A percentile compares a stretch with the other conserved stretches of the same genome.
These are phyloP conservation scores for Penicillium salamii DNA, from an alignment of 495 filamentous ascomycete species.

Conservation along the genomic window DNA sequence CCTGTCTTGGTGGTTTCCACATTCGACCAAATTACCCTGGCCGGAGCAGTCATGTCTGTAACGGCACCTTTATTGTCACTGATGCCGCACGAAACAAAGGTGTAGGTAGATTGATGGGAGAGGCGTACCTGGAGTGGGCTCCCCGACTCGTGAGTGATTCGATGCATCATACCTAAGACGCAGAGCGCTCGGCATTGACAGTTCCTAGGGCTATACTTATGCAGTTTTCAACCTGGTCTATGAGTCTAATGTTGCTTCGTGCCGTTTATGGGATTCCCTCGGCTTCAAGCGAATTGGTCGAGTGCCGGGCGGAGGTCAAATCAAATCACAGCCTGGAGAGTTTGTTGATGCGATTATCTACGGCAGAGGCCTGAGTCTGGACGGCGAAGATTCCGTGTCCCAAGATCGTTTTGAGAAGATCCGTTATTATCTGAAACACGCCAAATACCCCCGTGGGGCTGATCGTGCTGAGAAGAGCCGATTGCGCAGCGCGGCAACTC, in stretches of 20 bases:
- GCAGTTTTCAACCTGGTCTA: slow-evolving; percentile 98
- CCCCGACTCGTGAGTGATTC: slow-evolving; percentile 66
- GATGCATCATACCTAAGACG: no score
- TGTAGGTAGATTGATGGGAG: slow-evolving; percentile 90
- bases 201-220: slow-evolving; percentile 77
- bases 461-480: slow-evolving; percentile 96
- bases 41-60: slow-evolving; percentile 93
- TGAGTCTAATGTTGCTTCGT: slow-evolving; percentile 93
- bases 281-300: slow-evolving; percentile 96
- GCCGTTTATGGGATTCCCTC: slow-evolving; percentile 94
- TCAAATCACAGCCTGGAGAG: slow-evolving; percentile 76
- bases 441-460: slow-evolving; percentile 88
- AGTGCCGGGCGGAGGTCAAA: slow-evolving; percentile 81
- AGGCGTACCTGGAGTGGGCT: slow-evolving; percentile 92
- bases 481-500: slow-evolving; percentile 86
- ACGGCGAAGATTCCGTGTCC: slow-evolving; percentile 83
- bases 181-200: neutral
- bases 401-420: slow-evolving; percentile 99
- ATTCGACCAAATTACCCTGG: slow-evolving; percentile 98
- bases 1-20: slow-evolving; percentile 92
- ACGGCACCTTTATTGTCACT: slow-evolving; percentile 91
- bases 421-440: slow-evolving; percentile 91
- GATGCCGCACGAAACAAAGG: slow-evolving; percentile 85
- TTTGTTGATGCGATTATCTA: slow-evolving; percentile 96
- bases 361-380: slow-evolving; percentile 76